Evolutionary conservation across 2,329 filamentous ascomycete genomes (phyloP).

Genomic region (Ophiognomonia clavigignenti-juglandacearum): DNA sequence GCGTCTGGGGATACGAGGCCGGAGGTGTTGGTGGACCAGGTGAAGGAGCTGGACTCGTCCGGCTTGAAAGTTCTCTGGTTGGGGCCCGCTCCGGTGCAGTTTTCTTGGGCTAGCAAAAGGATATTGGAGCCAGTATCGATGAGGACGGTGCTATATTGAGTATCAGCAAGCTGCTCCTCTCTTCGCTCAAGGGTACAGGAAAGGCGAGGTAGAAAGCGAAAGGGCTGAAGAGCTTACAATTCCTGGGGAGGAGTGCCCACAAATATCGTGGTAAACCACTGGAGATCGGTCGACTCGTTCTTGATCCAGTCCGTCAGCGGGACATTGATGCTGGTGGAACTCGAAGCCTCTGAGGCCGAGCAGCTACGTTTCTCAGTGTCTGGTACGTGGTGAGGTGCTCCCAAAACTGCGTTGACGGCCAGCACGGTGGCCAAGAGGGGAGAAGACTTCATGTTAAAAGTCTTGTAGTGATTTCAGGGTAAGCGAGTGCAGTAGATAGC

Average conservation of each 20-base stretch:
- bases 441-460: background rate
- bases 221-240: constrained; percentile 8
- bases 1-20: background rate
- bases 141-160: constrained; percentile 5
- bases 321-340: background rate
- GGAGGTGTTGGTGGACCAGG: background rate
- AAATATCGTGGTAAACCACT: constrained; percentile 12
- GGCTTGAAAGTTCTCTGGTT: constrained; percentile 10
- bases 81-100: constrained; percentile 12
- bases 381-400: background rate
- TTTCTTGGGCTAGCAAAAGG: constrained; percentile 6
- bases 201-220: background rate
- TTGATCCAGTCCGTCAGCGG: constrained; percentile 12
- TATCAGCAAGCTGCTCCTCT: background rate
- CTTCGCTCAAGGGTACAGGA: no score
- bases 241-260: constrained; percentile 10
- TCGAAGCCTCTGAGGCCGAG: background rate
- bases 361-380: background rate
- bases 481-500: no score
- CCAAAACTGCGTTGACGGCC: background rate
- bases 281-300: constrained; percentile 11
- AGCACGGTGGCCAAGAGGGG: background rate
- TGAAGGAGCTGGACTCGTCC: constrained; percentile 7
- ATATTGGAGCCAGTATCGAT: constrained; percentile 11
- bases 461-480: background rate